A percentile compares a stretch with the other conserved stretches of the same genome.
Conservation (phyloP, 1,284 basidiomycete species). For the Sporisorium exsertum region DNA sequence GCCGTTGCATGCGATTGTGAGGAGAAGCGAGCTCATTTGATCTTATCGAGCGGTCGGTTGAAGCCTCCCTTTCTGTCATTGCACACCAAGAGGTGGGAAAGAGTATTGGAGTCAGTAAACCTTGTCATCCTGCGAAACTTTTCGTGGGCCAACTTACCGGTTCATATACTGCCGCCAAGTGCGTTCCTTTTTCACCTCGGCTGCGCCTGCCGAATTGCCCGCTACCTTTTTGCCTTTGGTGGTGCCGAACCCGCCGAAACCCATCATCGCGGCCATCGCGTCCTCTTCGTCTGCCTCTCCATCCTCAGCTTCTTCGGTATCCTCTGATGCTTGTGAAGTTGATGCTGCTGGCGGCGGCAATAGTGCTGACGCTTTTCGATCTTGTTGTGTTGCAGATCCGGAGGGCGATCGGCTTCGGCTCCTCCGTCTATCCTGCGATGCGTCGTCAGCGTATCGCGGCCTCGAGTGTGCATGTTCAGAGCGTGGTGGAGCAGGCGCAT, state of each 20-base stretch:
- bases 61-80: constrained; percentile 52
- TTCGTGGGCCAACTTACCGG: constrained; percentile 72
- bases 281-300: constrained; percentile 60
- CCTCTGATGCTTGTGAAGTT: not conserved
- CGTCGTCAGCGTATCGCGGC: not conserved
- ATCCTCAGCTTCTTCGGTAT: constrained; percentile 9
- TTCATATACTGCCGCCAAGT: constrained; percentile 99
- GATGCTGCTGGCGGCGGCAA: not conserved
- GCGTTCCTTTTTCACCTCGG: constrained; percentile 84
- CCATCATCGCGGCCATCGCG: constrained; percentile 88
- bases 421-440: not conserved
- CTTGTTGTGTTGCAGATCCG: not conserved
- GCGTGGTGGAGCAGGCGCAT: not conserved
- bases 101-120: not conserved
- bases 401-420: constrained; percentile 16
- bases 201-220: constrained; percentile 71
- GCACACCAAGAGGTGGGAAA: not conserved
- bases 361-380: not conserved
- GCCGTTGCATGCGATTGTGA: not conserved
- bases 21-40: constrained; percentile 22
- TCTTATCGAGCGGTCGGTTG: constrained; percentile 57
- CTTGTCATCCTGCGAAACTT: not conserved
- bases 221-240: constrained; percentile 88
- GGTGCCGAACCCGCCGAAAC: constrained; percentile 84
- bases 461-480: constrained; percentile 2